Evolutionary conservation across 2,329 filamentous ascomycete genomes (phyloP).

Genomic region (Fusarium sp.): DNA sequence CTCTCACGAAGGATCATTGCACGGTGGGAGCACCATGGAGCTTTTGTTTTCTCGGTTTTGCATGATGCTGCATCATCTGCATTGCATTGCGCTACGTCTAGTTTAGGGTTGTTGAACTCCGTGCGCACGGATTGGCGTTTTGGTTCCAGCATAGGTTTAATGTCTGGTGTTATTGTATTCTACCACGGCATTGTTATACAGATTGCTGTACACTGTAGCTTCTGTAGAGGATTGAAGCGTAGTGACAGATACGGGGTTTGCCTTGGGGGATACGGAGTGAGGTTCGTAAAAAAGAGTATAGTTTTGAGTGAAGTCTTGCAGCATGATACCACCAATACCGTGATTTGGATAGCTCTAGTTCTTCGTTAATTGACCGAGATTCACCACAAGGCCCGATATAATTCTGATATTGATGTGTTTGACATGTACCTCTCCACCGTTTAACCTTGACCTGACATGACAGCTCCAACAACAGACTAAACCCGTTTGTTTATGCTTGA

Average conservation of each 20-base stretch:
- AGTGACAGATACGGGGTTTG: constrained; percentile 16
- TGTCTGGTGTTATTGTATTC: constrained; percentile 40
- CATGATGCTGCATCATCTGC: constrained; percentile 37
- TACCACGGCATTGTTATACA: constrained; percentile 38
- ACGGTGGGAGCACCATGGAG: constrained; percentile 42
- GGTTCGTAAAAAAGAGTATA: constrained; percentile 45
- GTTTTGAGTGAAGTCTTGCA: constrained; percentile 30
- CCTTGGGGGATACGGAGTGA: constrained; percentile 35
- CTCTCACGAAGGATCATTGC: constrained; percentile 38
- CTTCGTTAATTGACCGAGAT: constrained; percentile 12
- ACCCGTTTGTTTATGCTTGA: constrained; percentile 18
- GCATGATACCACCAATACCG: constrained; percentile 15
- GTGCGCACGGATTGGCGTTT: constrained; percentile 43
- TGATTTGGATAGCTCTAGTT: constrained; percentile 9
- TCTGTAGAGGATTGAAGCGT: constrained; percentile 34
- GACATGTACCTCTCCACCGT: not conserved
- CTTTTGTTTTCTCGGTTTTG: constrained; percentile 43
- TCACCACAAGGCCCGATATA: not conserved
- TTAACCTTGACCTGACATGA: not conserved
- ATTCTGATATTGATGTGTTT: not conserved
- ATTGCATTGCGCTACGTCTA: constrained; percentile 36
- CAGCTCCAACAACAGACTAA: constrained; percentile 1
- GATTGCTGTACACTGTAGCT: constrained; percentile 27
- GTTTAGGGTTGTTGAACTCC: constrained; percentile 17
- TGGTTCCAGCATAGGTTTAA: constrained; percentile 36